Conservation (phyloP, 495 filamentous ascomycete genomes). For the Thozetella sp. region DNA sequence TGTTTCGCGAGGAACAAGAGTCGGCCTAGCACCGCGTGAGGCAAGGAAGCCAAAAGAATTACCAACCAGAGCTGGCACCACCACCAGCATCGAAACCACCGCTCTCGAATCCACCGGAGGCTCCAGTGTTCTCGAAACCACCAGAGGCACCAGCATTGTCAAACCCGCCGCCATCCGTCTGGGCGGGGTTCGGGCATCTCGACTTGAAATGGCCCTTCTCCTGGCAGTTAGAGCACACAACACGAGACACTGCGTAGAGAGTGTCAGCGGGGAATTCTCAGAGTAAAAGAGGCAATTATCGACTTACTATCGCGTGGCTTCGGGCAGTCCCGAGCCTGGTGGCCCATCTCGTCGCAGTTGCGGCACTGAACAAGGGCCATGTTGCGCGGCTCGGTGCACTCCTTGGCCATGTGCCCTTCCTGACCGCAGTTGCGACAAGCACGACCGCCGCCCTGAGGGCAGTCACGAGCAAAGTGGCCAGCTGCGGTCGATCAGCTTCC, state of each 20-base stretch:
- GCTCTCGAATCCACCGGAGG: slow-evolving; percentile 7
- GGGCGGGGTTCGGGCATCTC: slow-evolving; percentile 57
- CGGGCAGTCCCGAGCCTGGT: slow-evolving; percentile 72
- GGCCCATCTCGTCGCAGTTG: slow-evolving; percentile 77
- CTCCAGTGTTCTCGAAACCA: slow-evolving; percentile 7
- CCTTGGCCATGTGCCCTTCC: slow-evolving; percentile 62
- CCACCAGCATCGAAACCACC: background rate
- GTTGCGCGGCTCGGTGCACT: slow-evolving; percentile 65
- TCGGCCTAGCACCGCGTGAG: too few relatives aligned
- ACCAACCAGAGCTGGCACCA: too few relatives aligned
- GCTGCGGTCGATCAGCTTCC: slow-evolving; percentile 39
- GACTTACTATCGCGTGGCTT: slow-evolving; percentile 71
- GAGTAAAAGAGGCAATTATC: background rate
- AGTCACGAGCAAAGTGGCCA: slow-evolving; percentile 85
- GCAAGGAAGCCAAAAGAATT: too few relatives aligned
- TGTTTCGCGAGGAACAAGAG: too few relatives aligned
- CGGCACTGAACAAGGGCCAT: slow-evolving; percentile 66
- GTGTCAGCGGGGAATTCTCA: slow-evolving; percentile 21
- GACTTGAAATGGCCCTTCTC: slow-evolving; percentile 73
- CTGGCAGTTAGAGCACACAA: slow-evolving; percentile 77
- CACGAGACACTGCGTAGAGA: slow-evolving; percentile 47
- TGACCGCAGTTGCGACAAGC: slow-evolving; percentile 72
- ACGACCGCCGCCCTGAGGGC: slow-evolving; percentile 59
- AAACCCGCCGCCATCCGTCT: slow-evolving; percentile 22
- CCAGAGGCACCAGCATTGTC: slow-evolving; percentile 6